A percentile compares a stretch with the other conserved stretches of the same genome.
Evolutionary conservation across 306 rosid species (phyloP).

Genomic region (Castanea mollissima): DNA sequence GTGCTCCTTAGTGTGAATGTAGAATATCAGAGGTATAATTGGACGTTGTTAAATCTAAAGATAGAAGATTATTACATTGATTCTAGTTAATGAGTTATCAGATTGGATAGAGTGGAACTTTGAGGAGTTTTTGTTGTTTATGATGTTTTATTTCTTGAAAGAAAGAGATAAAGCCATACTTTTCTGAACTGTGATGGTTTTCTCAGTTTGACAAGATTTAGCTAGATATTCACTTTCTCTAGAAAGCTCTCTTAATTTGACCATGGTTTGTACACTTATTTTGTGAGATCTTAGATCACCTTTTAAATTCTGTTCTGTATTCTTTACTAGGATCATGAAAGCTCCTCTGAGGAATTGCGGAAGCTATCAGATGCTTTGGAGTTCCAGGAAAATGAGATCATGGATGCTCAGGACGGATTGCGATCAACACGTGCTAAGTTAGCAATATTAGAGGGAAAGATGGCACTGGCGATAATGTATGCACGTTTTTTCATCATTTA

Average conservation of each 20-base stretch:
- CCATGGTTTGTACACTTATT: neutral
- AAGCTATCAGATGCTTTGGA: slow-evolving; percentile 68
- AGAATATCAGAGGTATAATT: slow-evolving; percentile 4
- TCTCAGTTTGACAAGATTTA: neutral
- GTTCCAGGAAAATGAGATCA: slow-evolving; percentile 80
- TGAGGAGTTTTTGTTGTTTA: neutral
- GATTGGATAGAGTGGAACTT: neutral
- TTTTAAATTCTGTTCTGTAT: slow-evolving; percentile 19
- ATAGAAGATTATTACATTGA: neutral
- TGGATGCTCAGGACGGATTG: slow-evolving; percentile 58
- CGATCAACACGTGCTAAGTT: slow-evolving; percentile 77
- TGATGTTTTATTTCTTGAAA: neutral
- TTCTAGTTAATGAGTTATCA: neutral
- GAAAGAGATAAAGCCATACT: slow-evolving; percentile 5
- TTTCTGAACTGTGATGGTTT: neutral
- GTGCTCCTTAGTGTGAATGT: neutral
- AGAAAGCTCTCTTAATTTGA: slow-evolving; percentile 1
- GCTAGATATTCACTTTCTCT: neutral
- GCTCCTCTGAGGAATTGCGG: slow-evolving; percentile 51
- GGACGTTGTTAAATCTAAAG: neutral
- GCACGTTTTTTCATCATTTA: slow-evolving; percentile 18
- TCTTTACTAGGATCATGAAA: slow-evolving; percentile 50
- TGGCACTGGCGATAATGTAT: slow-evolving; percentile 74
- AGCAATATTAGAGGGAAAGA: slow-evolving; percentile 86
- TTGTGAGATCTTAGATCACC: slow-evolving; percentile 1